Base-by-base conservation (phyloP, 2,329 filamentous ascomycete species). In the Cercospora berteroae region DNA sequence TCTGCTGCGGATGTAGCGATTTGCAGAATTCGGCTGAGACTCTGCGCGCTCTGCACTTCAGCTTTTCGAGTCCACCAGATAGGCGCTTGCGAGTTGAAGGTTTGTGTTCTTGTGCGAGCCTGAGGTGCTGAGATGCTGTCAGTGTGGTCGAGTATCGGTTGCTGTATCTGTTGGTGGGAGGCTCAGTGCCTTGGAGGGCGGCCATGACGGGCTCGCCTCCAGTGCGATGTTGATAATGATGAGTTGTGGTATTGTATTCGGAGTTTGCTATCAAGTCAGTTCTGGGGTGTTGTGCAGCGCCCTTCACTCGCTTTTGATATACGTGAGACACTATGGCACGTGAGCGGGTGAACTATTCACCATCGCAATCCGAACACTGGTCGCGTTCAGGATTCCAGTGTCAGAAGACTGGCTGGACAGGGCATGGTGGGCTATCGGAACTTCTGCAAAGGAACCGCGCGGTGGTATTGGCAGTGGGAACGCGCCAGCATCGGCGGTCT, bases 81-180 rank as follows among this genome's bases (percentile, higher is more conserved):
- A 63, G 60, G 10, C 44, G 48, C 29, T 55, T 20, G 8, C 60
- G 27, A 3, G 16, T 25, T 7, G 44, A 36, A 16, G 25, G 44
- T 23, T 8, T 63, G 20, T 18, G n/a, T 16, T 29, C 27, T 31
- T 55, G 29, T 36, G 16, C 27, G 44, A 55, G 44, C 10, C 44
- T 23, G 60, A 55, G n/a, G 0, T 33, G 48, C 12, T 63, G 60
- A 13, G 60, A 36, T 20, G n/a, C 10, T 1, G 55, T 33, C 16
- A 36, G 55, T 20, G 42, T 52, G 60, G 29, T 55, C 5, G 60
- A 56, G 48, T 50, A 63, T 36, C 48, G n/a, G 18, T 52, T 63
- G 25, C 27, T 36, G 18, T 63, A 63, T 25, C 29, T 52, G 12
- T 63, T 36, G 27, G 13, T 55, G 29, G 27, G 23, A 8, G 42